Evolutionary conservation across 106 monocot genomes (phyloP), one percentile per base, ranked within the genome.

Genomic region (Triglochin maritima): DNA sequence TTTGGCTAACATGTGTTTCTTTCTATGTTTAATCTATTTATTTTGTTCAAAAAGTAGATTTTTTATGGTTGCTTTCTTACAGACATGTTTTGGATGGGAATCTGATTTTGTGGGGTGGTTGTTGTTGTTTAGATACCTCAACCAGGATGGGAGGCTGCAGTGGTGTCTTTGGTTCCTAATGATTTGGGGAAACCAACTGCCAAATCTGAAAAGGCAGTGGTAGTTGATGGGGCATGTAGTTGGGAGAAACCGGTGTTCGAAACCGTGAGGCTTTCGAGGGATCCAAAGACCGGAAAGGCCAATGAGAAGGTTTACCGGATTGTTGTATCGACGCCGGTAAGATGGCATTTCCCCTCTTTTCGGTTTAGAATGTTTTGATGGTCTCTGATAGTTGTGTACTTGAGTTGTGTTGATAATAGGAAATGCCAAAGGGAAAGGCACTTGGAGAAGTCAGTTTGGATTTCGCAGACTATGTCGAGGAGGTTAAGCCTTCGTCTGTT

Each of bases 281-380:
- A 88, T 67, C 70, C 80, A 4, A 98, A 89, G 68, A 78, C 83
- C 4, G 85, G 87, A 65, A 90, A 74, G 79, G 74, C 83, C 76
- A 73, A 69, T 72, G 88, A 86, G 65, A 98, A 86, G 68, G 17
- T 75, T 9, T 98, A 98, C 80, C 84, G 84, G 13, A 82, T 98
- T 60, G 49, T 82, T 17, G 76, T 92, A 46, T 89, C 88, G 2
- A 71, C 86, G 7, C 57, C 73, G 8, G 98, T 91, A 78, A 15
- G 48, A 56, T 7, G 29, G 29, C 29, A 46, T 16, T 17, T 48
- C 42, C 44, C 63, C 29, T 29, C 29, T 29, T 29, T 29, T 29
- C 29, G 29, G 29, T 29, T 29, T 29, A 0, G 1, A 29, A 29
- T 29, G 29, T 29, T 29, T 29, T 29, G 29, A 29, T 17, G 52